phyloP scores from a whole-genome alignment of 169 alveolate species.

The Babesia bovis region DNA sequence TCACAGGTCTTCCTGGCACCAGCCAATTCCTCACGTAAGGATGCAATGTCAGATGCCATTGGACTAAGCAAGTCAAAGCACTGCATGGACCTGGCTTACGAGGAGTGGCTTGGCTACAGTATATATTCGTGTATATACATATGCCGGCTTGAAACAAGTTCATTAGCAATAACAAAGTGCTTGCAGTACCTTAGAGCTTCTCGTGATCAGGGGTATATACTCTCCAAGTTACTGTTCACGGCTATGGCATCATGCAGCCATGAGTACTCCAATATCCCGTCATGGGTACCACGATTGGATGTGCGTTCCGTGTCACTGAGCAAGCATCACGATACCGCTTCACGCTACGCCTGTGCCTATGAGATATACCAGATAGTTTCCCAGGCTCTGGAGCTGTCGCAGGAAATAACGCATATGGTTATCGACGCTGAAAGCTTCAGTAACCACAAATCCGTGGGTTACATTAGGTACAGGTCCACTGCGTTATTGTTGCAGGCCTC shows the following conservation, averaged over 20 bases:
- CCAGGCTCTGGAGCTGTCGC: neutral
- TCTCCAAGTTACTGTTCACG: slow-evolving; percentile 11
- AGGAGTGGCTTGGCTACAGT: slow-evolving; percentile 29
- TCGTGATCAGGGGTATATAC: neutral
- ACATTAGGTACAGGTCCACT: slow-evolving; percentile 15
- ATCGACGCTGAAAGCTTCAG: slow-evolving; percentile 24
- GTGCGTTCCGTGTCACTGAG: neutral
- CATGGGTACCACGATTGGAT: slow-evolving; percentile 18
- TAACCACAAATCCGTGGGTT: slow-evolving; percentile 11
- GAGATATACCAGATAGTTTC: slow-evolving; percentile 2
- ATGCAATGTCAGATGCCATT: too few species aligned
- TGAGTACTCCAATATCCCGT: neutral
- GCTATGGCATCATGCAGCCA: neutral
- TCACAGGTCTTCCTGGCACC: neutral
- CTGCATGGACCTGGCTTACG: neutral
- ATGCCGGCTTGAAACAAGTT: slow-evolving; percentile 7
- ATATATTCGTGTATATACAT: slow-evolving; percentile 8
- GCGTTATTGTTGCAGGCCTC: slow-evolving; percentile 15
- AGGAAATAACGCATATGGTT: neutral
- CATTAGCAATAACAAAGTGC: slow-evolving; percentile 7
- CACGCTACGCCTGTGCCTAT: slow-evolving; percentile 1
- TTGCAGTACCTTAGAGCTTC: slow-evolving; percentile 7
- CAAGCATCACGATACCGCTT: slow-evolving; percentile 11
- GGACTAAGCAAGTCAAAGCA: neutral
- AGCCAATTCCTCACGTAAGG: neutral